Evolutionary conservation across 2,329 filamentous ascomycete genomes (phyloP), one percentile per base, ranked within the genome.

Genomic region (Juglanconis juglandina): DNA sequence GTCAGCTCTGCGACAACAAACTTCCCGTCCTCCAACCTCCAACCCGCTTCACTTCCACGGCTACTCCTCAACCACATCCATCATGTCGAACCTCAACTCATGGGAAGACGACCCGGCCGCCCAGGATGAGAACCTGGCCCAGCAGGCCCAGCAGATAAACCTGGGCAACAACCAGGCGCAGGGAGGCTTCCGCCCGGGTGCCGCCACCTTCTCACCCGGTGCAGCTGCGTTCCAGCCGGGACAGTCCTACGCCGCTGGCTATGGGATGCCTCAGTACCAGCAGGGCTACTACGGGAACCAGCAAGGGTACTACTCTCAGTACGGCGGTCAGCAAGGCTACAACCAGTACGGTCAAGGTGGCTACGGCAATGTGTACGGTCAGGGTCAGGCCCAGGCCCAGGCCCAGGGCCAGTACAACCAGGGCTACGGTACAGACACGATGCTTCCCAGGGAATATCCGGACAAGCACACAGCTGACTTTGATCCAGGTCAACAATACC

Each of bases 31-130:
- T 11, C 37, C 53, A 39, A 56, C 53, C 33, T 46, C 10, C 17
- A 42, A 41, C 42, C 35, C 47, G 13, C 35, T 35, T 60, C 47
- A 39, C 13, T 13, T 42, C 5, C 48, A 47, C 24, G 39, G 13
- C 35, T 42, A 55, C 53, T 66, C 68, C 49, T 46, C 48, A 30
- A 64, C 65, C 57, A 58, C 59, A 46, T 13, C 11, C 72, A 82
- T 59, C 71, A 96, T 96, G 92, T 89, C 93, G 69, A 87, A 93
- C 75, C 90, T 92, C 70, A 92, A 96, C 76, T 96, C 92, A 64
- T 98, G 95, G 91, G 93, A 98, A 79, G 92, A 96, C 71, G 91
- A 93, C 71, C 87, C 88, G 70, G 81, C 88, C 58, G 87, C 86
- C 65, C 88, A 91, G 80, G 89, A 93, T 69, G 89, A 91, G 69